Evolutionary conservation across 1,139 yeast genomes (phyloP).

Genomic region (Geotrichum klebahnii): DNA sequence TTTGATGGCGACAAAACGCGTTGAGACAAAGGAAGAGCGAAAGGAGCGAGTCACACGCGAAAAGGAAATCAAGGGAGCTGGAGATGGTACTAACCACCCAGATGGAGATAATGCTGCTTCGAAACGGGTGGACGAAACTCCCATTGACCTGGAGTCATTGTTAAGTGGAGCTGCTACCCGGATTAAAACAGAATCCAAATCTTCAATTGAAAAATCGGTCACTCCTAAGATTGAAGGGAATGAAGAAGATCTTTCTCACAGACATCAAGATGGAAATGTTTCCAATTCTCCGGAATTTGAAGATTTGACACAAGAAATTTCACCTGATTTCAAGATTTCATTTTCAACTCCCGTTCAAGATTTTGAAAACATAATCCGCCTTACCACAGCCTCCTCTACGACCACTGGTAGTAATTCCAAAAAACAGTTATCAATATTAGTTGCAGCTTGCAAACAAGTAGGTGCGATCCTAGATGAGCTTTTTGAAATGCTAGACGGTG

Average conservation of each 20-base stretch:
- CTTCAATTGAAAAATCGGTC: too few relatives aligned
- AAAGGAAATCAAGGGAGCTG: conserved; percentile 9
- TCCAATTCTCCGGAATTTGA: too few relatives aligned
- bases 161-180: not conserved
- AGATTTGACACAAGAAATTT: conserved; percentile 12
- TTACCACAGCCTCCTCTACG: not conserved
- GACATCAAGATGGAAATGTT: too few relatives aligned
- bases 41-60: conserved; percentile 7
- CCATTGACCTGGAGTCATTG: conserved; percentile 1
- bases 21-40: conserved; percentile 21
- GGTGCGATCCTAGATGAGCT: not conserved
- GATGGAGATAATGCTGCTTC: not conserved
- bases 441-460: not conserved
- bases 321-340: not conserved
- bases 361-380: not conserved
- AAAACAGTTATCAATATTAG: not conserved
- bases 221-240: too few relatives aligned
- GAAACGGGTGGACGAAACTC: conserved; percentile 2
- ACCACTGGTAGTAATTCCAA: not conserved
- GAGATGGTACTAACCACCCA: not conserved
- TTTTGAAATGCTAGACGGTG: not conserved
- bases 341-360: not conserved
- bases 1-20: conserved; percentile 22
- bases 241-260: too few relatives aligned
- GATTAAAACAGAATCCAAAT: not conserved